Percentiles rank a stretch among this genome's conserved stretches.
phyloP scores from a whole-genome alignment of 768 basidiomycete genomes.

The Austroboletus eburneus region DNA sequence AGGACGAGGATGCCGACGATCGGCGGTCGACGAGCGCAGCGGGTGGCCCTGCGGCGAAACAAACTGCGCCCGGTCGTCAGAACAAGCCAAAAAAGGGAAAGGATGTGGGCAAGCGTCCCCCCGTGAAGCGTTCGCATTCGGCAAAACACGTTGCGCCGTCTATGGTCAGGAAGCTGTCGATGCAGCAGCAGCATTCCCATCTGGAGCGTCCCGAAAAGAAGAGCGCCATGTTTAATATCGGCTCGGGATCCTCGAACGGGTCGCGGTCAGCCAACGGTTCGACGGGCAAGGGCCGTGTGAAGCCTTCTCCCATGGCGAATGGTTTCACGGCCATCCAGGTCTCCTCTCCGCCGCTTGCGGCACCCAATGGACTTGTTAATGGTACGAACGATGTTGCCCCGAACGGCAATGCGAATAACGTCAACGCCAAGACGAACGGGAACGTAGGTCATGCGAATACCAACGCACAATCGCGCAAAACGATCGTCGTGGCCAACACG shows the following conservation, averaged over 20 bases:
- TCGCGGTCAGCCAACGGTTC: slow-evolving; percentile 27
- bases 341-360: slow-evolving; percentile 4
- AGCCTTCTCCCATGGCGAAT: slow-evolving; percentile 3
- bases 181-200: slow-evolving; percentile 19
- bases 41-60: slow-evolving; percentile 6
- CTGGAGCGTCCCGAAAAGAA: slow-evolving; percentile 20
- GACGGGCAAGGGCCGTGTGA: slow-evolving; percentile 12
- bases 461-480: slow-evolving; percentile 33
- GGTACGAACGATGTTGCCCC: too few relatives aligned
- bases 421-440: slow-evolving; percentile 5
- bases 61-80: slow-evolving; percentile 14
- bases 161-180: slow-evolving; percentile 26
- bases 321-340: slow-evolving; percentile 10
- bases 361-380: slow-evolving; percentile 11
- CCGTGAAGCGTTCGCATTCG: slow-evolving; percentile 27
- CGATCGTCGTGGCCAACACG: slow-evolving; percentile 44
- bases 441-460: slow-evolving; percentile 7
- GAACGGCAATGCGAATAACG: slow-evolving; percentile 1
- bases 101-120: slow-evolving; percentile 28
- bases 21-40: slow-evolving; percentile 17
- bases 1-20: slow-evolving; percentile 19
- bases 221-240: slow-evolving; percentile 50
- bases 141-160: slow-evolving; percentile 27
- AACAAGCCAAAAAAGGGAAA: slow-evolving; percentile 31
- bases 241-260: slow-evolving; percentile 55